Evolutionary conservation across 768 basidiomycete species (phyloP).

Genomic region (Auricularia heimuer): DNA sequence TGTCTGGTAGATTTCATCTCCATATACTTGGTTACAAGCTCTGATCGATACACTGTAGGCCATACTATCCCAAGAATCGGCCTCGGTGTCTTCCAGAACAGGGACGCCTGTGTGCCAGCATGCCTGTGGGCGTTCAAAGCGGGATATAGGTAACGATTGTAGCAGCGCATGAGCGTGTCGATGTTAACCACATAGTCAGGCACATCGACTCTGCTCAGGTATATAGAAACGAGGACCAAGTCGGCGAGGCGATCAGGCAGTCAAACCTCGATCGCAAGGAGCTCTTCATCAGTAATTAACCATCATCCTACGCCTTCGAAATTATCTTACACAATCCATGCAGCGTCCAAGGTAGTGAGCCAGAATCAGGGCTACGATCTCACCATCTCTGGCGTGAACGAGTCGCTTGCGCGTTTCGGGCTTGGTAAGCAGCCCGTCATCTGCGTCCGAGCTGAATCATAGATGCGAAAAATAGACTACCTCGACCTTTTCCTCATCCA

Average conservation of each 20-base stretch:
- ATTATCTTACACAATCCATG: not conserved
- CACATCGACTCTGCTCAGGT: constrained; percentile 18
- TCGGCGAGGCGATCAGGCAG: constrained; percentile 4
- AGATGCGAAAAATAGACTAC: constrained; percentile 11
- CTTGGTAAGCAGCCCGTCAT: constrained; percentile 9
- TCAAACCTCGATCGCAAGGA: constrained; percentile 11
- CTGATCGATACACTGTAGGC: not conserved
- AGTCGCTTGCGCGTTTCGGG: constrained; percentile 13
- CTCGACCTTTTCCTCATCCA: constrained; percentile 25
- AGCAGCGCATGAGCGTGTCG: not conserved
- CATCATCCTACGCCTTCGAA: not conserved
- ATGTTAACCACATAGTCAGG: not conserved
- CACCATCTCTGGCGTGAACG: constrained; percentile 11
- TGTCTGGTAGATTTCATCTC: not conserved
- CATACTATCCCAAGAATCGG: constrained; percentile 8
- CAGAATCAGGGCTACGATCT: constrained; percentile 12
- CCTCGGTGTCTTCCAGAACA: constrained; percentile 37
- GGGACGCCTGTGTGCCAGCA: constrained; percentile 37
- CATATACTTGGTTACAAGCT: not conserved
- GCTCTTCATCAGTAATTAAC: constrained; percentile 14
- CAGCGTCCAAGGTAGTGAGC: constrained; percentile 18
- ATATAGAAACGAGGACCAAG: constrained; percentile 14
- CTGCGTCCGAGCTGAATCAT: not conserved
- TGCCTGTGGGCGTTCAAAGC: constrained; percentile 45
- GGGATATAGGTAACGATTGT: constrained; percentile 5